Evolutionary conservation across 768 basidiomycete species (phyloP), one percentile per base, ranked within the genome.

Genomic region (Boletus eberwhitei): DNA sequence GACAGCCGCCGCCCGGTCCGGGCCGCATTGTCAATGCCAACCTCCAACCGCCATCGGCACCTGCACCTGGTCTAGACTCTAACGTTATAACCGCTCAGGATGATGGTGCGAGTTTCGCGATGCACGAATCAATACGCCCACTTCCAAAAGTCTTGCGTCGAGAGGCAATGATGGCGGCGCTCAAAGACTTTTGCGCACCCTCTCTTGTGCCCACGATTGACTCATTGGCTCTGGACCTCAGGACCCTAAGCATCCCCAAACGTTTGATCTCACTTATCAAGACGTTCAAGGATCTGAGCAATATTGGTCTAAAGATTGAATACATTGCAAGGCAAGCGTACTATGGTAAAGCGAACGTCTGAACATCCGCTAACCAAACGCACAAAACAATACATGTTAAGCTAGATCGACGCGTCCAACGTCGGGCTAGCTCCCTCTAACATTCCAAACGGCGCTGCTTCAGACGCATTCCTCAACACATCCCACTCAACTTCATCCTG

Each of bases 401-500:
- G 2, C 21, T 39, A 39, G 12, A 19, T 31, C 34, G 17, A n/a
- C 4, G 12, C 9, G 24, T 19, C 26, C 2, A 34, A 16, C 16
- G 7, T 34, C 8, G 13, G 17, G 44, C 7, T 11, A n/a, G n/a
- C n/a, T 9, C 13, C 45, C 2, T 32, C 19, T 12, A 31, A 11
- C 16, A 4, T 12, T 4, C 22, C 12, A n/a, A 12, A 34, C 3
- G 17, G 24, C 16, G 16, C 14, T 14, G 11, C 24, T 21, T 29
- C 24, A 8, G 32, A 35, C 5, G 22, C 8, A 11, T 3, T 19
- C 21, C 38, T 52, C 34, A 53, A 37, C 40, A 54, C 11, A 50
- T 32, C 26, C 42, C 56, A 1, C 29, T 24, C 50, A 61, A 47
- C 36, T 53, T 59, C 57, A 65, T 65, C 36, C 55, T 53, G 22